Evolutionary conservation across 2,329 filamentous ascomycete species (phyloP), one percentile per base, ranked within the genome.

Genomic region (Fusarium sp.): DNA sequence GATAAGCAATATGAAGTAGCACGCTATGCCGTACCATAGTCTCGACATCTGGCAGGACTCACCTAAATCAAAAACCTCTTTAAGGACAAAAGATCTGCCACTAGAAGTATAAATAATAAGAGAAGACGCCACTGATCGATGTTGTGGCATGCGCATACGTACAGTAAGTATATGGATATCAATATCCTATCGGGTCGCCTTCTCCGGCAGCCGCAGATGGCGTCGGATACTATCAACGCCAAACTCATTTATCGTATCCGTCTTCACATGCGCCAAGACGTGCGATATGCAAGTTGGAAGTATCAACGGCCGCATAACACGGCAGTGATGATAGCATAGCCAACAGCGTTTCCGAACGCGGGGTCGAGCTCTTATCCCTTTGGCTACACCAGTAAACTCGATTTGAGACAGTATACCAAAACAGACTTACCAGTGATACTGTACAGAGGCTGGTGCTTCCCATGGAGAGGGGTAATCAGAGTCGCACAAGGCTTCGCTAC

Each of bases 251-350:
- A 57, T 34, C 20, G 26, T 36, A 57, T 38, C 31, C 17, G 52
- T 20, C 15, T 15, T 20, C 18, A 17, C 10, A 22, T 24, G 28
- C 31, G 31, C 33, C 13, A 58, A 40, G 56, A 33, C 44, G n/a
- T 7, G 36, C 7, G 20, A 31, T 20, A 24, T 48, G 52, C 42
- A 45, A 46, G 44, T 22, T 63, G 39, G 38, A 48, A n/a, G 18
- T 46, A 60, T 42, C 15, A 59, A 48, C 62, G 52, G 60, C 62
- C 45, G 60, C 60, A 65, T 26, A 42, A n/a, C 22, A 54, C 31
- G 17, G 33, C 26, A 36, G 14, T 26, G 40, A 15, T 43, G 40
- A 17, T 26, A 14, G 40, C 15, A 17, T 43, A 43, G 22, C 40
- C 40, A 43, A 22, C 22, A 26, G 39, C 24, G 17, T 45, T 40